Evolutionary conservation across 116 monocot species (phyloP).

Genomic region (Cymodocea nodosa): DNA sequence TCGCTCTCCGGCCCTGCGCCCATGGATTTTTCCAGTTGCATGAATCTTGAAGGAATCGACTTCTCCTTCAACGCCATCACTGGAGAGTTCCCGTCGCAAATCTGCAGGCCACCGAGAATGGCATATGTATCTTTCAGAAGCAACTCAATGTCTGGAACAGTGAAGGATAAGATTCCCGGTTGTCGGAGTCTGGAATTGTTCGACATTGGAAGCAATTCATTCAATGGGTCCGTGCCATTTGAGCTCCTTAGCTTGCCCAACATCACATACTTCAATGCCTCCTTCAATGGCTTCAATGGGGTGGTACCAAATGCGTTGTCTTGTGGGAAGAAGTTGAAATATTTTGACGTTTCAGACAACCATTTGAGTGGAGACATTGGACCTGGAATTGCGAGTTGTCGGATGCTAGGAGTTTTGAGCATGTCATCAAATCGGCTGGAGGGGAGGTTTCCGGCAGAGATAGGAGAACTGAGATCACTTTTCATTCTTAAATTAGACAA

Average conservation of each 20-base stretch:
- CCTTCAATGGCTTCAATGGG: constrained; percentile 52
- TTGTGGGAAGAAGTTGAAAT: constrained; percentile 42
- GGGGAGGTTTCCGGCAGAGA: constrained; percentile 52
- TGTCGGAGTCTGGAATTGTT: constrained; percentile 59
- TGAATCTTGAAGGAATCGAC: constrained; percentile 60
- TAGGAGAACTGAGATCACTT: constrained; percentile 41
- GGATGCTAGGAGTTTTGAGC: constrained; percentile 35
- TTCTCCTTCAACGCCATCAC: constrained; percentile 76
- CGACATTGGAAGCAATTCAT: constrained; percentile 65
- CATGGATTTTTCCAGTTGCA: constrained; percentile 33
- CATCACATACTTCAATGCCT: constrained; percentile 69
- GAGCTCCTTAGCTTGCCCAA: constrained; percentile 42
- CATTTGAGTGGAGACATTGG: constrained; percentile 41
- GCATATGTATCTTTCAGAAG: constrained; percentile 44
- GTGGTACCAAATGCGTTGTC: constrained; percentile 26
- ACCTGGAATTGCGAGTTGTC: constrained; percentile 35
- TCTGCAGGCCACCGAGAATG: constrained; percentile 51
- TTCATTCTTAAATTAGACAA: constrained; percentile 44
- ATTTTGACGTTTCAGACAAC: constrained; percentile 58
- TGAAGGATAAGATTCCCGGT: constrained; percentile 29
- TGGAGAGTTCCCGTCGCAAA: constrained; percentile 55
- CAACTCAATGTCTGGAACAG: constrained; percentile 57
- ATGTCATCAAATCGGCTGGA: constrained; percentile 47
- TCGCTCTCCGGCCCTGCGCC: constrained; percentile 58
- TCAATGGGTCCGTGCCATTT: constrained; percentile 57